Evolutionary conservation across 306 rosid species (phyloP).

Genomic region (Boehmeria nivea): DNA sequence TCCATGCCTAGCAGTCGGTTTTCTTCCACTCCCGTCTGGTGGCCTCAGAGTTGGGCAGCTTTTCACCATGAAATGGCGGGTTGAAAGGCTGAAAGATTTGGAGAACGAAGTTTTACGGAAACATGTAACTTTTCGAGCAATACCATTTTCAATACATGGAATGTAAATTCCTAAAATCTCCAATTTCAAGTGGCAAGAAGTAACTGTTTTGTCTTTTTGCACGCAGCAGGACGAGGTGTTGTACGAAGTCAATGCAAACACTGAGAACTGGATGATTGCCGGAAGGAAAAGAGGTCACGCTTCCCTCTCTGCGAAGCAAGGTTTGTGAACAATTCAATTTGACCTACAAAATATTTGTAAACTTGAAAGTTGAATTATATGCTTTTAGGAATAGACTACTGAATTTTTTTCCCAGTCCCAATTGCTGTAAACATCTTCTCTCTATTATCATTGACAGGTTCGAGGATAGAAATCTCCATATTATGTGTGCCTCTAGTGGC

Average conservation of each 20-base stretch:
- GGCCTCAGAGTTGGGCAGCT: conserved; percentile 87
- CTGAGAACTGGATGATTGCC: conserved; percentile 95
- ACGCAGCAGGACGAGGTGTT: conserved; percentile 67
- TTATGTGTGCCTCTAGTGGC: conserved; percentile 88
- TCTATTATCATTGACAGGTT: conserved; percentile 42
- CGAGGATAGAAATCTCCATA: conserved; percentile 76
- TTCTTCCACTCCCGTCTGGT: conserved; percentile 89
- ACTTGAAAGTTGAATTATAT: background rate
- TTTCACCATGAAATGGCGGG: conserved; percentile 91
- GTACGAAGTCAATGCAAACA: conserved; percentile 77
- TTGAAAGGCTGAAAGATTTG: conserved; percentile 78
- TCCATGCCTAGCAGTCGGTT: conserved; percentile 91
- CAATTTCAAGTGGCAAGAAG: too few relatives aligned
- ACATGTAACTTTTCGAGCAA: conserved; percentile 45
- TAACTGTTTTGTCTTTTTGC: conserved; percentile 8
- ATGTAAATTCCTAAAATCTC: background rate
- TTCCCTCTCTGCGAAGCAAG: conserved; percentile 67
- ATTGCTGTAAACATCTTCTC: conserved; percentile 10
- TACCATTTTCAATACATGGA: background rate
- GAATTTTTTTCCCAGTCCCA: background rate
- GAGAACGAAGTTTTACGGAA: conserved; percentile 33
- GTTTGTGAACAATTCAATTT: conserved; percentile 30
- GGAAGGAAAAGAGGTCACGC: conserved; percentile 96
- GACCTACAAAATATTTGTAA: background rate
- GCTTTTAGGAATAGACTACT: too few relatives aligned